These are phyloP conservation scores for Dendrothele bispora DNA, from an alignment of 768 basidiomycete genomes.

Conservation along the genomic window DNA sequence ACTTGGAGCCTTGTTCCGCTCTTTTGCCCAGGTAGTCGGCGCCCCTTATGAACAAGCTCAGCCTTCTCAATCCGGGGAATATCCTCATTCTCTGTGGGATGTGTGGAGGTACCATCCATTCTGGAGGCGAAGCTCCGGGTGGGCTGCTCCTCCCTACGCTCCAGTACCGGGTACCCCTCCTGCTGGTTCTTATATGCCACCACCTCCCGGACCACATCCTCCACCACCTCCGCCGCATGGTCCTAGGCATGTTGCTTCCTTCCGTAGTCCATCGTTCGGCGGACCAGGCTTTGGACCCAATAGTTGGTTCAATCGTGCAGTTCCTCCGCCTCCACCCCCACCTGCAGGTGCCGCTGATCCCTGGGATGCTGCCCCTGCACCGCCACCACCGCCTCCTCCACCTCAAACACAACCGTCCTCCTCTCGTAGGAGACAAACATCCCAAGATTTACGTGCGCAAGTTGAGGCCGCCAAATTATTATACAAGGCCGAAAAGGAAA, in stretches of 20 bases:
- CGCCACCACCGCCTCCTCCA: constrained; percentile 15
- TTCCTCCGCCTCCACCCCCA: constrained; percentile 4
- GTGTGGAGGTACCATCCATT: no score
- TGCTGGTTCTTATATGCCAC: neutral
- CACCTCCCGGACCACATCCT: constrained; percentile 5
- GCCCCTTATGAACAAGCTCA: neutral
- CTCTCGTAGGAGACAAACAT: neutral
- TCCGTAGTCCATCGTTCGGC: neutral
- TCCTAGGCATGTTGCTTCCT: no score
- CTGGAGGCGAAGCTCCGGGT: no score
- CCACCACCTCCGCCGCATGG: constrained; percentile 10
- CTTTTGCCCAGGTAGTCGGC: constrained; percentile 39
- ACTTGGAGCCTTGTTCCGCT: constrained; percentile 55
- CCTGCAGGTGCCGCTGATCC: constrained; percentile 6
- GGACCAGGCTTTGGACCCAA: neutral
- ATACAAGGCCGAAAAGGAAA: constrained; percentile 72
- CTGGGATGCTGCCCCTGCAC: constrained; percentile 11
- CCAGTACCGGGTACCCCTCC: neutral
- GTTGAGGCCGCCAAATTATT: constrained; percentile 65
- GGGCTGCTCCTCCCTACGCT: neutral
- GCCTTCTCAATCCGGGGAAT: no score
- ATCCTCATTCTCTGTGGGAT: no score
- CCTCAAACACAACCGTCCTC: constrained; percentile 5
- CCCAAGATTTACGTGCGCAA: constrained; percentile 30
- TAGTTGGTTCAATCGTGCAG: neutral